Conservation (phyloP, 208 protist genomes). For the Leishmania turanica region DNA sequence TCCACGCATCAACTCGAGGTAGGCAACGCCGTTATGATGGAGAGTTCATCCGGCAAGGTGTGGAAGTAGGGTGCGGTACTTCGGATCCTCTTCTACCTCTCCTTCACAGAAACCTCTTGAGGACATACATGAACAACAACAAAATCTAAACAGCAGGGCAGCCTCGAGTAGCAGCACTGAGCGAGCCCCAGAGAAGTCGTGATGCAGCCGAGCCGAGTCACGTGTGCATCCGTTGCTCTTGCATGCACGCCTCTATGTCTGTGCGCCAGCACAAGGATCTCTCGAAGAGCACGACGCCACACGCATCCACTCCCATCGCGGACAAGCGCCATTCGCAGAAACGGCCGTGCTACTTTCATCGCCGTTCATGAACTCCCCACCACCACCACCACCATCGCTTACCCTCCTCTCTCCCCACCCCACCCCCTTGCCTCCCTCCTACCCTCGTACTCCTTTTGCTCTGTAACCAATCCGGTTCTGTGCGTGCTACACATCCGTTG, state of each 20-base stretch:
- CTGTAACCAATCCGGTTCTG: neutral
- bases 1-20: neutral
- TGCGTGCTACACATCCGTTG: neutral
- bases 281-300: neutral
- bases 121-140: neutral
- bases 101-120: conserved; percentile 4
- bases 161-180: neutral
- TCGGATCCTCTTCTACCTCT: neutral
- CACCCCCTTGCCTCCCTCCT: too few relatives aligned
- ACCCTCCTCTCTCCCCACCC: neutral
- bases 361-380: neutral
- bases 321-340: neutral
- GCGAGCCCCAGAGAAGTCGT: neutral
- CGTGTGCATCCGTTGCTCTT: neutral
- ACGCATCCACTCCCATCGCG: neutral
- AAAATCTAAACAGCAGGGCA: neutral
- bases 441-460: neutral
- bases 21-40: neutral
- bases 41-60: too few relatives aligned
- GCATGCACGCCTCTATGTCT: neutral
- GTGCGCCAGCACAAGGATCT: neutral
- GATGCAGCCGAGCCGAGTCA: neutral
- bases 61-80: neutral
- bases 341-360: neutral
- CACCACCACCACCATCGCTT: neutral